Evolutionary conservation across 768 basidiomycete genomes (phyloP).

Genomic region (Mycena filopes): DNA sequence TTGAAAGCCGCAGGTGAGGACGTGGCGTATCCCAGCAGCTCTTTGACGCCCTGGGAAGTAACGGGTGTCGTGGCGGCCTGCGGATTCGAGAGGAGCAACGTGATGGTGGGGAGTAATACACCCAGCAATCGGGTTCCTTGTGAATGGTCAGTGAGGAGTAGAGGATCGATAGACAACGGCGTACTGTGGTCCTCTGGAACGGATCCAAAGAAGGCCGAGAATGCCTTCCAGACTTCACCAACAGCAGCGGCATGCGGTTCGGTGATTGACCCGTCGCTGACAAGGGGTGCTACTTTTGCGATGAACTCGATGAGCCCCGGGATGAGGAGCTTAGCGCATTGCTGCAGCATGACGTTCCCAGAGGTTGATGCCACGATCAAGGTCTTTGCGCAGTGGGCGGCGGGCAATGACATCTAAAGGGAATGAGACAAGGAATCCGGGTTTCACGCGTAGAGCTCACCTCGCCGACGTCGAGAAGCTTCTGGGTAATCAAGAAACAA

Average conservation of each 20-base stretch:
- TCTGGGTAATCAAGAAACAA: slow-evolving; percentile 87
- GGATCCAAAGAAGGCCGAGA: slow-evolving; percentile 69
- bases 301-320: slow-evolving; percentile 87
- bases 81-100: slow-evolving; percentile 71
- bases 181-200: slow-evolving; percentile 71
- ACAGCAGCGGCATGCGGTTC: slow-evolving; percentile 71
- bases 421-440: background rate
- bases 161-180: slow-evolving; percentile 38
- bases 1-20: slow-evolving; percentile 82
- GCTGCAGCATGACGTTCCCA: slow-evolving; percentile 73
- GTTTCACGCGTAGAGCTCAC: slow-evolving; percentile 49
- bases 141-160: slow-evolving; percentile 16
- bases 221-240: slow-evolving; percentile 86
- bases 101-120: slow-evolving; percentile 79
- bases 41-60: slow-evolving; percentile 68
- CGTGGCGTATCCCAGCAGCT: slow-evolving; percentile 79
- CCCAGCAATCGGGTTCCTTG: slow-evolving; percentile 75
- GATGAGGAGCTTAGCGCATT: slow-evolving; percentile 76
- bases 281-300: slow-evolving; percentile 70
- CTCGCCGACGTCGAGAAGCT: slow-evolving; percentile 75
- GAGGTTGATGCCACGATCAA: slow-evolving; percentile 77
- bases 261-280: slow-evolving; percentile 65
- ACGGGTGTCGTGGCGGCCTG: slow-evolving; percentile 54
- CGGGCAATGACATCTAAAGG: slow-evolving; percentile 79
- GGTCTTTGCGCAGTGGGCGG: slow-evolving; percentile 91